These are phyloP conservation scores for Xylogone sp. DNA, from an alignment of 2,329 filamentous ascomycete genomes.

Conservation along the genomic window DNA sequence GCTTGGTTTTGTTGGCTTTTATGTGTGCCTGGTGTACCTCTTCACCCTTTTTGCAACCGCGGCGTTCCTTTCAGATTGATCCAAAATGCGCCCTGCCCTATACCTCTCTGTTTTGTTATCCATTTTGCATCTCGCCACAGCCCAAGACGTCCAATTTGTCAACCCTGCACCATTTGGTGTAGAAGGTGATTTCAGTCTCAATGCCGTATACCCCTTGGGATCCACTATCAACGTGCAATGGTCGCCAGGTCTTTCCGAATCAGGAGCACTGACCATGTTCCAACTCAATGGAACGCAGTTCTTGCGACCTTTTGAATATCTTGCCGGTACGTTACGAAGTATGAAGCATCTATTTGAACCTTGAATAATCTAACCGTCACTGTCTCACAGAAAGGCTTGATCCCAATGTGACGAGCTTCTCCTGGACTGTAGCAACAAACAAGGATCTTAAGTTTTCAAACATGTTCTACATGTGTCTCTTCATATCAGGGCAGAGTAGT, in stretches of 20 bases:
- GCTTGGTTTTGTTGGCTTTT: no score
- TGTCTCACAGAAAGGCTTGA: conserved; percentile 1
- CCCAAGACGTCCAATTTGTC: conserved; percentile 1
- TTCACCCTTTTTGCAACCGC: no score
- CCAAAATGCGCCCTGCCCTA: not conserved
- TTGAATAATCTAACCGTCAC: no score
- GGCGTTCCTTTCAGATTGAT: no score
- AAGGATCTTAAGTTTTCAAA: conserved; percentile 9
- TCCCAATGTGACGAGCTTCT: not conserved
- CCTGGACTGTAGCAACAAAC: conserved; percentile 8
- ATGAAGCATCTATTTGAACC: no score
- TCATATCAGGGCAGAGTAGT: conserved; percentile 1
- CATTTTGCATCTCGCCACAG: not conserved
- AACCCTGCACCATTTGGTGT: not conserved
- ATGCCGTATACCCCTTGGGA: not conserved
- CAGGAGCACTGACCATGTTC: conserved; percentile 3
- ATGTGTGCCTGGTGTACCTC: no score
- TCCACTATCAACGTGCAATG: not conserved
- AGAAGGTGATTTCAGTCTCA: not conserved
- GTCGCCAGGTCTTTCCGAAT: not conserved
- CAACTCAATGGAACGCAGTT: conserved; percentile 8
- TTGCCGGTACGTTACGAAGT: conserved; percentile 4
- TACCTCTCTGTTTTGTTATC: not conserved
- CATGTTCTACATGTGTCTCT: conserved; percentile 9
- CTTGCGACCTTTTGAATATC: conserved; percentile 1